Base-by-base conservation (phyloP, 257 asterid species). In the Lithospermum erythrorhizon region DNA sequence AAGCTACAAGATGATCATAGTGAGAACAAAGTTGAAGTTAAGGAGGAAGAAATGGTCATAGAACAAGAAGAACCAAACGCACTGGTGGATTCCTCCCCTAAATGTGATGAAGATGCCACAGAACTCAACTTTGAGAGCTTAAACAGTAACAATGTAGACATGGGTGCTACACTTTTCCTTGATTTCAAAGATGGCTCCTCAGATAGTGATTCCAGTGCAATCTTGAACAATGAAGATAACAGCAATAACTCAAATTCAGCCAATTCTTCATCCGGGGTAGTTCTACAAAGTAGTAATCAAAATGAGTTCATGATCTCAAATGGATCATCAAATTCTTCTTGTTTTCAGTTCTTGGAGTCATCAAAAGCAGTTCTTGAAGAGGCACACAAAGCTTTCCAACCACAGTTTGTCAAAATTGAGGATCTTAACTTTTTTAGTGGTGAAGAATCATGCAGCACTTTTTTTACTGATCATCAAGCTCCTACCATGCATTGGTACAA, bases 401-500 rank as follows among this genome's bases (percentile, higher is more conserved):
- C 87, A 30, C 94, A 79, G 71, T 70, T 75, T 45, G 94, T 90
- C 49, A 87, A 87, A 68, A 75, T 87, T 52, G 97, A 87, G 72
- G 96, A 90, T 67, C 95, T 82, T 58, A 83, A 84, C 62, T 89
- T 89, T 62, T 76, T 84, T 37, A 64, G 62, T 32, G 84, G 83
- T 0, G 97, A 89, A 49, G 97, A 89, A 24, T 73, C 90, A 0
- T 89, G 97, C 85, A 81, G 80, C 47, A 74, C 76, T 59, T 61
- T 89, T 66, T 87, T 89, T 55, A 59, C 84, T 23, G 97, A 90
- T 57, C 94, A 85, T 37, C 96, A 87, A 68, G 76, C 97, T 61
- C 97, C 97, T 4, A 76, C 85, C 17, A 87, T 90, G 49, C 90
- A 75, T 55, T 90, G 97, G 96, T 80, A 79, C 74, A 72, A 70